Percentiles rank a stretch among this genome's conserved stretches.
Conservation (phyloP, 768 basidiomycete genomes). For the Auricularia heimuer region DNA sequence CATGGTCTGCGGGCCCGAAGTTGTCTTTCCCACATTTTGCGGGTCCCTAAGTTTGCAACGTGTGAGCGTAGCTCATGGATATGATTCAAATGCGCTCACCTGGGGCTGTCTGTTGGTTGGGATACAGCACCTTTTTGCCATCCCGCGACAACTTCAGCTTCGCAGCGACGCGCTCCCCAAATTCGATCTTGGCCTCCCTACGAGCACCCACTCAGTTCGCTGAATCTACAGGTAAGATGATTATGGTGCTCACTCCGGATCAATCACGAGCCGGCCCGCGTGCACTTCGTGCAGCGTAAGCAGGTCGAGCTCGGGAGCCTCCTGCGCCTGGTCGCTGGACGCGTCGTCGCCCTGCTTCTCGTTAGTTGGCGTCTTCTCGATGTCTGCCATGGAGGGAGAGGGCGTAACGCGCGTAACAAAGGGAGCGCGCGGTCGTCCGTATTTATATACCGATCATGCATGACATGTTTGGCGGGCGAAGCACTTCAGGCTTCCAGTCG, state of each 20-base stretch:
- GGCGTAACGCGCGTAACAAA: no score
- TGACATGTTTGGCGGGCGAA: no score
- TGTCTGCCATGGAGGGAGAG: background rate
- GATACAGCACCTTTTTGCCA: conserved; percentile 56
- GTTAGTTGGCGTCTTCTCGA: background rate
- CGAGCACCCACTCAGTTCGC: background rate
- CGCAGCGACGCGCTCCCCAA: conserved; percentile 45
- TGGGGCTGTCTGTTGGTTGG: conserved; percentile 42
- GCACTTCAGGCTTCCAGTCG: no score
- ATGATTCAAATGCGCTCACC: background rate
- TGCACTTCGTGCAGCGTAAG: conserved; percentile 39
- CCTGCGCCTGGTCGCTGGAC: background rate
- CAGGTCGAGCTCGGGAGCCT: conserved; percentile 22
- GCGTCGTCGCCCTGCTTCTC: background rate
- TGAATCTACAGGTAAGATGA: background rate
- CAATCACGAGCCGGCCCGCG: conserved; percentile 51
- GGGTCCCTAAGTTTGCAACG: conserved; percentile 36
- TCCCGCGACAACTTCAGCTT: conserved; percentile 47
- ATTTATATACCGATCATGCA: no score
- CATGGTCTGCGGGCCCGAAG: background rate
- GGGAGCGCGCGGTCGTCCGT: no score
- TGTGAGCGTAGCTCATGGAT: conserved; percentile 19
- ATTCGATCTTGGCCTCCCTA: conserved; percentile 54
- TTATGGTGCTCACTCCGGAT: conserved; percentile 39
- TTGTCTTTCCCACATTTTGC: conserved; percentile 37